Percentiles rank a stretch among this genome's conserved stretches.
phyloP scores from a whole-genome alignment of 345 rosid genomes.

The Camelina sativa region DNA sequence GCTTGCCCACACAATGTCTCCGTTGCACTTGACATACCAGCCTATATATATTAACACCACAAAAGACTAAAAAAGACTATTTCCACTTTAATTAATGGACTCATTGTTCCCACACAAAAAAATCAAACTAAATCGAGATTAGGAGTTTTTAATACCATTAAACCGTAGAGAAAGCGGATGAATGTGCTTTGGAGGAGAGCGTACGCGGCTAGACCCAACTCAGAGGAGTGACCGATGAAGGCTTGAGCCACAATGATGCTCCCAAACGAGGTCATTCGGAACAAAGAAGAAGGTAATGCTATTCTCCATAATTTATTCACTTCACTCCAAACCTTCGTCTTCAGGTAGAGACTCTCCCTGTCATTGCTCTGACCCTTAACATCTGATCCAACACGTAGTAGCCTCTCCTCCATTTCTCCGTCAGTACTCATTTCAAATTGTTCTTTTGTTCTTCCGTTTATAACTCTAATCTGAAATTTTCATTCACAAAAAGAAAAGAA shows the following conservation, averaged over 20 bases:
- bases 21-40: constrained; percentile 66
- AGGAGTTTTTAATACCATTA: constrained; percentile 42
- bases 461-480: constrained; percentile 1
- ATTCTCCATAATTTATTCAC: constrained; percentile 54
- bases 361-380: constrained; percentile 19
- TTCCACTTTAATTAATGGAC: not conserved
- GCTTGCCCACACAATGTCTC: constrained; percentile 67
- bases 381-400: constrained; percentile 33
- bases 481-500: not conserved
- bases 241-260: constrained; percentile 62
- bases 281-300: constrained; percentile 57
- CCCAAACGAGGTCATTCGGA: constrained; percentile 53
- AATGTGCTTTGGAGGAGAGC: constrained; percentile 64
- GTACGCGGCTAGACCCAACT: constrained; percentile 55
- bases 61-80: constrained; percentile 1
- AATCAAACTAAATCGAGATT: not conserved
- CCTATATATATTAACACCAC: constrained; percentile 30
- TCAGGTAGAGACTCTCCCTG: constrained; percentile 35
- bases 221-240: constrained; percentile 58
- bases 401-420: constrained; percentile 47
- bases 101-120: not conserved
- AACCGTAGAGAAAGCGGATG: constrained; percentile 60
- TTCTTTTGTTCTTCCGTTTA: not conserved
- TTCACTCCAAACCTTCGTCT: constrained; percentile 54
- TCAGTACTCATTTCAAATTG: constrained; percentile 27